These are phyloP conservation scores for Moesziomyces antarcticus DNA, from an alignment of 1,284 basidiomycete genomes.

Conservation along the genomic window DNA sequence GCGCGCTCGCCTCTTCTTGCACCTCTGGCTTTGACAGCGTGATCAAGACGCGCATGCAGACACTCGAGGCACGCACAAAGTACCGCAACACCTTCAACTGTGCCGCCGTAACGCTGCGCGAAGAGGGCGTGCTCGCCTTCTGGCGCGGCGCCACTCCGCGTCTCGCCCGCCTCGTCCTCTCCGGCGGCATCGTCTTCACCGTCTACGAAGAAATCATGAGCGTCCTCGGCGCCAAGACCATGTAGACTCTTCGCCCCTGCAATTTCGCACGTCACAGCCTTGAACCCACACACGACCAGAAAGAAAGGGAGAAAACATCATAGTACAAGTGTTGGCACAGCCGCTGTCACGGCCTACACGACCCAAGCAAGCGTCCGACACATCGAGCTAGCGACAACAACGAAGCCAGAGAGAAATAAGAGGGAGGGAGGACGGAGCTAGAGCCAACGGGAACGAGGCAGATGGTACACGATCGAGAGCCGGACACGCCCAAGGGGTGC, in stretches of 20 bases:
- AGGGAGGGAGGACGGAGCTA: not conserved
- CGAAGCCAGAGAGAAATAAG: conserved; percentile 8
- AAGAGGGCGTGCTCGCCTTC: conserved; percentile 87
- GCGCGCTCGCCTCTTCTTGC: not conserved
- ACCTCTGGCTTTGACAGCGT: conserved; percentile 73
- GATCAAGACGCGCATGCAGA: conserved; percentile 97
- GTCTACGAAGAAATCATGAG: conserved; percentile 69
- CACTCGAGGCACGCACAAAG: conserved; percentile 81
- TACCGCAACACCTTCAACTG: conserved; percentile 95
- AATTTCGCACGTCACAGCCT: not conserved
- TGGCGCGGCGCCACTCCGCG: conserved; percentile 88
- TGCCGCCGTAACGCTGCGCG: conserved; percentile 69
- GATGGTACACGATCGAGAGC: conserved; percentile 1
- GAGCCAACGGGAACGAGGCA: not conserved
- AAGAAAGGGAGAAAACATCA: conserved; percentile 12
- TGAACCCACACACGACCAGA: not conserved
- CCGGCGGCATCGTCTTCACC: conserved; percentile 94
- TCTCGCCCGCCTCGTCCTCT: conserved; percentile 73
- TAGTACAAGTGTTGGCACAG: conserved; percentile 40
- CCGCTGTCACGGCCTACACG: conserved; percentile 4
- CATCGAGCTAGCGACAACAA: conserved; percentile 8
- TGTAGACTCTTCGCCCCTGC: conserved; percentile 11
- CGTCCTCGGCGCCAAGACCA: conserved; percentile 44
- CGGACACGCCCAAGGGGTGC: not conserved
- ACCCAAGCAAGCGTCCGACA: conserved; percentile 21